These are phyloP conservation scores for Ilex asprella DNA, from an alignment of 257 asterid genomes.

Conservation along the genomic window DNA sequence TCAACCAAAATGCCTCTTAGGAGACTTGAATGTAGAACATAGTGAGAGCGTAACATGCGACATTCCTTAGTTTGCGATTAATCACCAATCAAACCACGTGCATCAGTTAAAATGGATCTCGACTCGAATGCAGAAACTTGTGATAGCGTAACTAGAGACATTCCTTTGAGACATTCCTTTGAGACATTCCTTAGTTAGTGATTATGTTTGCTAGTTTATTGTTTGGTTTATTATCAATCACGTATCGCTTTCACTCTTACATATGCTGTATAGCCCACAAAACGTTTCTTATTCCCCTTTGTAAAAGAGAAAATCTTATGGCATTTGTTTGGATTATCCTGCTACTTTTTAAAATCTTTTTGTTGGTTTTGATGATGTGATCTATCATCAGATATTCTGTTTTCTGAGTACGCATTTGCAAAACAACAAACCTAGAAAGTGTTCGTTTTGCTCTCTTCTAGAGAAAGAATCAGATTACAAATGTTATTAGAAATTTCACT, in stretches of 20 bases:
- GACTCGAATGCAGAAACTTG: neutral
- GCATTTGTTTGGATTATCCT: constrained; percentile 65
- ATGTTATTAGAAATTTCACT: too few relatives aligned
- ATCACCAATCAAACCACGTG: neutral
- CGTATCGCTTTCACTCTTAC: constrained; percentile 62
- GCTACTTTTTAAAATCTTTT: constrained; percentile 20
- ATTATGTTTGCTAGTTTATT: neutral
- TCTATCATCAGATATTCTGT: constrained; percentile 40
- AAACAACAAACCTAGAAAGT: constrained; percentile 18
- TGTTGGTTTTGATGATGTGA: constrained; percentile 35
- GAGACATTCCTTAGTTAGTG: neutral
- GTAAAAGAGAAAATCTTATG: constrained; percentile 73
- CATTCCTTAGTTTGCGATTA: neutral
- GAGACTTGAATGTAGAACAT: too few relatives aligned
- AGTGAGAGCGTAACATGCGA: too few relatives aligned
- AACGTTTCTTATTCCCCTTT: constrained; percentile 44
- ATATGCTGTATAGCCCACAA: constrained; percentile 61
- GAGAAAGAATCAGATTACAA: constrained; percentile 3
- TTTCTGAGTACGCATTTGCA: constrained; percentile 14
- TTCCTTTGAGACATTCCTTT: too few relatives aligned
- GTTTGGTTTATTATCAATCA: constrained; percentile 35
- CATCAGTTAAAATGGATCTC: neutral
- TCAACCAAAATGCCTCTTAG: neutral
- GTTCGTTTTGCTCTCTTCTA: constrained; percentile 23
- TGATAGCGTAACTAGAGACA: neutral